A percentile compares a stretch with the other conserved stretches of the same genome.
These are phyloP conservation scores for Eleusine indica DNA, from an alignment of 176 grass and related monocot genomes.

Conservation along the genomic window DNA sequence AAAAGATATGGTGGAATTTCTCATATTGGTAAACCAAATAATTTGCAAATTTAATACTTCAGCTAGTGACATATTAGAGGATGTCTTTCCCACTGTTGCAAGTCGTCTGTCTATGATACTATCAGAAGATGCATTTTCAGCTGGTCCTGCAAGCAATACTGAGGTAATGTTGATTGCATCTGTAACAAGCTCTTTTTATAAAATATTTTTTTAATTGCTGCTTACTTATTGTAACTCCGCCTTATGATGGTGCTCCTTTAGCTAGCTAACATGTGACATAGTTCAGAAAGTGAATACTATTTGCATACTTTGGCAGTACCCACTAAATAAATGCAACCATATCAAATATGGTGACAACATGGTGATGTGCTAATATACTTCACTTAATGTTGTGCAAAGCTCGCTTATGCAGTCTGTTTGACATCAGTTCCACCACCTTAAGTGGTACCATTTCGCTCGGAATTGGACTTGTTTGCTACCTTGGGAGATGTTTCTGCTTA, in stretches of 20 bases:
- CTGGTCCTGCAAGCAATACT: conserved; percentile 61
- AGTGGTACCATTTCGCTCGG: background rate
- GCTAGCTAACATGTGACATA: conserved; percentile 7
- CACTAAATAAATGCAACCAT: background rate
- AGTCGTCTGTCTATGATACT: conserved; percentile 68
- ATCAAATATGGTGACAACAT: conserved; percentile 2
- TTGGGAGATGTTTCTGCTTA: too few relatives aligned
- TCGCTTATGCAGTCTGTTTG: background rate
- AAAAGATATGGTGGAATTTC: conserved; percentile 96
- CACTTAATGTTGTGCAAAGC: conserved; percentile 6
- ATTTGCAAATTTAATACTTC: conserved; percentile 89
- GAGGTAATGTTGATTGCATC: conserved; percentile 64
- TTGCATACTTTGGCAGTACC: background rate
- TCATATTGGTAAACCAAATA: conserved; percentile 87
- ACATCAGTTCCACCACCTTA: background rate
- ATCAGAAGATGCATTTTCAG: conserved; percentile 80
- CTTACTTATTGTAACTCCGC: background rate
- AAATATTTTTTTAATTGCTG: conserved; percentile 9
- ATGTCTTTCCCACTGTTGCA: conserved; percentile 84
- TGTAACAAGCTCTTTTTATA: background rate
- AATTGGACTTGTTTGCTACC: too few relatives aligned
- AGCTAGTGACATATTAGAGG: conserved; percentile 67
- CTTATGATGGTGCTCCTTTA: conserved; percentile 1
- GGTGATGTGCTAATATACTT: background rate
- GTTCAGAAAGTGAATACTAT: background rate